Base-by-base conservation (phyloP, 768 basidiomycete species). In the Leccinum uliginosum region DNA sequence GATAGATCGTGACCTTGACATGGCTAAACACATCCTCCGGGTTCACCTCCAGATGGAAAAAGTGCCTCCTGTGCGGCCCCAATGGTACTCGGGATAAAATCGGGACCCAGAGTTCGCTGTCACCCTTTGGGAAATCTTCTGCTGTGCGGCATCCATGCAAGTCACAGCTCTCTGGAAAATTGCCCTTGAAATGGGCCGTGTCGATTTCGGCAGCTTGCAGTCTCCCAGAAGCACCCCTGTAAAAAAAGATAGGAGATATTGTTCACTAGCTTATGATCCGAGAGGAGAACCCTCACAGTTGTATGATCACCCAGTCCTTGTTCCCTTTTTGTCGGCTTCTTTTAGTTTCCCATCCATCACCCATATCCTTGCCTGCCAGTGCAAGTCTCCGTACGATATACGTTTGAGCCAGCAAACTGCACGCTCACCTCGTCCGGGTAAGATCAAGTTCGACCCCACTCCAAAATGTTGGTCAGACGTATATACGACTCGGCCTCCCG, bases 281-380 rank as follows among this genome's bases (percentile, higher is more conserved):
- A 52, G 29, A 54, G 52, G 29, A 53, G 14, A 76, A 45, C n/a
- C 0, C 56, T 70, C 67, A 93, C 91, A 99, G 75, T 74, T 87
- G 89, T 55, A 96, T 85, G 57, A 98, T 81, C 5, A 83, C 91
- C 91, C 93, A 98, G 65, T 98, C 95, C 48, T 84, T 90, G 72
- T 94, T 93, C 38, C 81, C 92, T 53, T 80, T 80, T 44, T 75
- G 77, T 53, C 91, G 80, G 65, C 89, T 95, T 59, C 97, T 80
- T 69, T 89, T 93, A 3, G 96, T 98, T 74, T 99, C 97, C 97
- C 97, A 99, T 4, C 97, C 97, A 67, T 97, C 95, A 5, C 94
- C 86, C 93, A 99, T 99, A 65, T 96, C 88, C 67, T 85, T 86
- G 26, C 91, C 81, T 82, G 51, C n/a, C 27, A 26, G 35, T 19